Evolutionary conservation across 176 grass and related monocot genomes (phyloP).

Genomic region (Miscanthus lutarioriparius): DNA sequence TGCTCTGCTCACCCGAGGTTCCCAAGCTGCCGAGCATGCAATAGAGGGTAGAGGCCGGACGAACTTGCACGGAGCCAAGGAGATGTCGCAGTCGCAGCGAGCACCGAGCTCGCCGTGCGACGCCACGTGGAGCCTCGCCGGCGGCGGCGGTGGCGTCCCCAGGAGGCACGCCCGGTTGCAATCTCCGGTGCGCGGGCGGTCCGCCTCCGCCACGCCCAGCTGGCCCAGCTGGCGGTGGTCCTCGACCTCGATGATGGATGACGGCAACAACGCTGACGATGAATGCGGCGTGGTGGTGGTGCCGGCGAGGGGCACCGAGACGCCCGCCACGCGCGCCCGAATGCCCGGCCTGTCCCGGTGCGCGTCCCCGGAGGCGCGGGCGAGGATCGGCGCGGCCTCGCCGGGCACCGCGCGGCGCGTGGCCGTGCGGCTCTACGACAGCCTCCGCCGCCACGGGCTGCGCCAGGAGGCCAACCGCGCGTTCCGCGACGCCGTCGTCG

Average conservation of each 20-base stretch:
- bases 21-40: background rate
- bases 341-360: background rate
- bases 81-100: background rate
- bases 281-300: background rate
- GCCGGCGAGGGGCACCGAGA: slow-evolving; percentile 2
- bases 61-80: background rate
- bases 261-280: background rate
- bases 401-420: background rate
- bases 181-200: background rate
- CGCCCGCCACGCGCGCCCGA: slow-evolving; percentile 14
- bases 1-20: background rate
- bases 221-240: background rate
- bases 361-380: slow-evolving; percentile 20
- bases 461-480: slow-evolving; percentile 21
- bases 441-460: slow-evolving; percentile 23
- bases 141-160: background rate
- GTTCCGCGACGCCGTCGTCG: background rate
- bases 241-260: background rate
- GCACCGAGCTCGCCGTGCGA: slow-evolving; percentile 24
- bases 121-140: background rate
- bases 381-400: slow-evolving; percentile 16
- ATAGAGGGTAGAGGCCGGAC: background rate
- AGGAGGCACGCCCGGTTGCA: background rate
- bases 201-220: background rate
- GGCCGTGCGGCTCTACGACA: slow-evolving; percentile 18